Conservation (phyloP, 2,329 filamentous ascomycete genomes). For the Fusarium sp. region DNA sequence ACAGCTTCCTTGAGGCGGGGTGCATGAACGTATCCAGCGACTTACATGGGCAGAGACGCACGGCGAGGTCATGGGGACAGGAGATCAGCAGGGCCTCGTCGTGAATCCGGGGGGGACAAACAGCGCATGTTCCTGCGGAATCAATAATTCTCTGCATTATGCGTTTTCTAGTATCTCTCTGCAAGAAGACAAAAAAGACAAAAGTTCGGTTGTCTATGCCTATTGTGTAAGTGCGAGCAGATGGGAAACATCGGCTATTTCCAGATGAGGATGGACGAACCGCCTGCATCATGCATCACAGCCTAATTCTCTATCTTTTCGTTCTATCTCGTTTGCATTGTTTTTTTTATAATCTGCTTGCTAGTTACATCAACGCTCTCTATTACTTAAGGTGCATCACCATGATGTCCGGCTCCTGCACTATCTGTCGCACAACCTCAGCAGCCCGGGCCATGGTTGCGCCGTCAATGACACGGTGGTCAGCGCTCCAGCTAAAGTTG, state of each 20-base stretch:
- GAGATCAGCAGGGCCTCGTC: conserved; percentile 10
- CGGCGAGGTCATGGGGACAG: conserved; percentile 13
- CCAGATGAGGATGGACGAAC: neutral
- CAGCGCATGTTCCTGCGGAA: neutral
- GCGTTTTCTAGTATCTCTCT: neutral
- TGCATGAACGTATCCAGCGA: conserved; percentile 25
- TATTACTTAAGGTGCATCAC: conserved; percentile 80
- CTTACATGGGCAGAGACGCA: conserved; percentile 17
- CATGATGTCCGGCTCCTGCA: conserved; percentile 91
- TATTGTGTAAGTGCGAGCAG: neutral
- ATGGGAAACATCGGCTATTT: neutral
- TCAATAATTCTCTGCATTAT: neutral
- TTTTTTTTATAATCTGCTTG: conserved; percentile 6
- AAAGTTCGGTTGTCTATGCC: neutral
- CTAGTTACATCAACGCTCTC: conserved; percentile 15
- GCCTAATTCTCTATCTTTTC: neutral
- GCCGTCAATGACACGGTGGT: conserved; percentile 94
- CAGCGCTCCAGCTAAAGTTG: conserved; percentile 96
- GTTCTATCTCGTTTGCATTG: neutral
- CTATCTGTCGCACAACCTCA: conserved; percentile 78
- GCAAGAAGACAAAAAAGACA: neutral
- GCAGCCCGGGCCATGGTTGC: conserved; percentile 94
- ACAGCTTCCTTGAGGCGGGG: conserved; percentile 5
- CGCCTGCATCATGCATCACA: neutral
- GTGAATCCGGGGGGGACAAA: neutral